Base-by-base conservation (phyloP, 805 yeast species). In the Schwanniomyces sp. region DNA sequence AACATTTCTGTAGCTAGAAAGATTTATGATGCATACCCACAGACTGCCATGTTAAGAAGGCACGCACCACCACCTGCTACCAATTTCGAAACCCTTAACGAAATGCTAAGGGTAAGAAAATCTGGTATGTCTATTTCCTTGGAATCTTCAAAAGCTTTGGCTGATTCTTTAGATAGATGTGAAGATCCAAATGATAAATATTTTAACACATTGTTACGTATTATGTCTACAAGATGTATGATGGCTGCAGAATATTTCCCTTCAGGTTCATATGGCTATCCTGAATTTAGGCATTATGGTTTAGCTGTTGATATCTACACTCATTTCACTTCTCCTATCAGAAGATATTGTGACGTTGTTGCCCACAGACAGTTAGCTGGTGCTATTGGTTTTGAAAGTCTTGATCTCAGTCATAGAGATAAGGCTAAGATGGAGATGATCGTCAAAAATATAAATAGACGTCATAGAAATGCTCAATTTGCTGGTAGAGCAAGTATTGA, bases 401-500 rank as follows among this genome's bases (percentile, higher is more conserved):
- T 92, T 53, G 90, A 88, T 59, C 75, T 85, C 50, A 78, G 82
- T 41, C 97, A 92, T 60, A 80, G 96, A 59, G 96, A 91, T 63
- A 94, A 91, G 67, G 75, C 74, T 59, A 90, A 89, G 72, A 88
- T 94, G 91, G 97, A 92, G 54, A 65, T 82, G 53, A 84, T 94
- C 49, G 91, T 91, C 58, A 82, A 83, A 56, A 94, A 94, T 63
- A 91, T 94, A 62, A 94, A 94, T 73, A 84, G 79, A 57, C 85
- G 97, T 56, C 99, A 94, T 66, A 83, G 99, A 69, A 94, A 94
- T 64, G 99, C 99, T 0, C 99, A 94, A 70, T 88, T 92, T 75
- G 99, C 99, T 1, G 99, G 99, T 34, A 81, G 99, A 63, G 97
- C 99, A 17, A 88, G 96, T 63, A 89, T 94, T 51, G 99, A 94